Conservation (phyloP, 2,329 filamentous ascomycete species). For the Madurella mycetomatis region DNA sequence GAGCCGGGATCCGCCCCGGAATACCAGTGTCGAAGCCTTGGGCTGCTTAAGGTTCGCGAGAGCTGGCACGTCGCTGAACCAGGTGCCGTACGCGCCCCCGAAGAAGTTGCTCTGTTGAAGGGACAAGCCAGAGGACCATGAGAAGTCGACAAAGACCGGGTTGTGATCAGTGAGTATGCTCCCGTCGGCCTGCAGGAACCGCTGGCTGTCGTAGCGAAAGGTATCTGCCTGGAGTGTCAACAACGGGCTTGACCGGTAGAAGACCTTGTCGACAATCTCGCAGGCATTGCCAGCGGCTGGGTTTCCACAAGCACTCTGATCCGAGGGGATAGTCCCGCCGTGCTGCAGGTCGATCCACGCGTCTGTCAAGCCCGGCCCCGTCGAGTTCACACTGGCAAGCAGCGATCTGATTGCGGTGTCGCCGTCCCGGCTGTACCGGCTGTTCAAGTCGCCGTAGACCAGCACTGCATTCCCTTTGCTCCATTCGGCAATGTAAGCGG, state of each 20-base stretch:
- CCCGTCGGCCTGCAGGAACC: slow-evolving; percentile 55
- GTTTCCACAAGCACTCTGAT: slow-evolving; percentile 51
- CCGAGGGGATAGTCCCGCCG: slow-evolving; percentile 42
- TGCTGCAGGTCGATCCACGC: slow-evolving; percentile 55
- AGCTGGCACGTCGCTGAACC: slow-evolving; percentile 51
- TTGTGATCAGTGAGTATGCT: slow-evolving; percentile 61
- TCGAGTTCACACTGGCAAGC: slow-evolving; percentile 43
- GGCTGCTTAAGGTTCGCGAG: slow-evolving; percentile 34
- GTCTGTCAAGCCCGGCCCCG: slow-evolving; percentile 45
- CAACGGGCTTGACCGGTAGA: slow-evolving; percentile 51
- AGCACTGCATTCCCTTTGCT: slow-evolving; percentile 59
- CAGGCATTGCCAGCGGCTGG: slow-evolving; percentile 51
- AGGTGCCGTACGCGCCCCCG: slow-evolving; percentile 47
- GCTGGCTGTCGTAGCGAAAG: slow-evolving; percentile 52
- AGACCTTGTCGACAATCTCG: slow-evolving; percentile 64
- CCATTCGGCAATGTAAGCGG: slow-evolving; percentile 51
- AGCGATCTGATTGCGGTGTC: slow-evolving; percentile 45
- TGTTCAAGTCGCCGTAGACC: slow-evolving; percentile 62
- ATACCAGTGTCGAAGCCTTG: slow-evolving; percentile 37
- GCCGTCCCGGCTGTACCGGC: slow-evolving; percentile 54
- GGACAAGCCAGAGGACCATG: slow-evolving; percentile 36
- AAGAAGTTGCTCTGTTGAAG: slow-evolving; percentile 43
- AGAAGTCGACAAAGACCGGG: slow-evolving; percentile 54
- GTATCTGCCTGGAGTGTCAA: slow-evolving; percentile 43
- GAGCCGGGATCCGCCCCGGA: slow-evolving; percentile 46